Percentiles rank a stretch among this genome's conserved stretches.
Evolutionary conservation across 2,329 filamentous ascomycete genomes (phyloP).

Genomic region (Aspergillus piperis): DNA sequence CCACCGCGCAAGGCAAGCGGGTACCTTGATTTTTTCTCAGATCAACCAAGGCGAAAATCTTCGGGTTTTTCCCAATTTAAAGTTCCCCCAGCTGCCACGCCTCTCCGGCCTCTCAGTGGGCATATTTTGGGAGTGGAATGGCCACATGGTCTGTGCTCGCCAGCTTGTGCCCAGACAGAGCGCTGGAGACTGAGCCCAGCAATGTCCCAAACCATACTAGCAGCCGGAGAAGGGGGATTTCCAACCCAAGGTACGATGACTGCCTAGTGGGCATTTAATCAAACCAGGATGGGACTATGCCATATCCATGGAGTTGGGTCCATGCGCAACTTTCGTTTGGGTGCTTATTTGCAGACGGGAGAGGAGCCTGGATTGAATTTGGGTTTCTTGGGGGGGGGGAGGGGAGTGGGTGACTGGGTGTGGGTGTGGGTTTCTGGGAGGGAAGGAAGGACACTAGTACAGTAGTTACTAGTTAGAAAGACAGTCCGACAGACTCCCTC

Average conservation of each 20-base stretch:
- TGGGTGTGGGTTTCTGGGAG: neutral
- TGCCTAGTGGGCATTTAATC: neutral
- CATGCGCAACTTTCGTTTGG: neutral
- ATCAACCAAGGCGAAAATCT: constrained; percentile 18
- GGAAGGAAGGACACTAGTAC: too few species aligned
- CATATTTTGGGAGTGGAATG: constrained; percentile 10
- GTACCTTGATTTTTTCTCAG: constrained; percentile 15
- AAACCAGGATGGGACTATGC: neutral
- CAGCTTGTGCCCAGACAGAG: neutral
- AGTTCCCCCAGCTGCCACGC: constrained; percentile 16
- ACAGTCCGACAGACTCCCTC: neutral
- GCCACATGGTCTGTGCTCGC: constrained; percentile 13
- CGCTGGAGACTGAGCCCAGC: neutral
- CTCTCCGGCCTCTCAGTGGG: constrained; percentile 5
- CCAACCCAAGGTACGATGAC: neutral
- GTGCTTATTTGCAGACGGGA: neutral
- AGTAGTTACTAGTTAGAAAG: too few species aligned
- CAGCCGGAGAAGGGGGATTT: neutral
- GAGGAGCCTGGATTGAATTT: neutral
- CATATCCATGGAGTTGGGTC: neutral
- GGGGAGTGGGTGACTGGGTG: neutral
- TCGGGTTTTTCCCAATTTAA: constrained; percentile 16
- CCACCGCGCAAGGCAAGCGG: constrained; percentile 16
- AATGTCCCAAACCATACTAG: constrained; percentile 7
- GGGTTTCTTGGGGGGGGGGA: neutral